These are phyloP conservation scores for Colletotrichum melonis DNA, from an alignment of 2,329 filamentous ascomycete genomes.

Conservation along the genomic window DNA sequence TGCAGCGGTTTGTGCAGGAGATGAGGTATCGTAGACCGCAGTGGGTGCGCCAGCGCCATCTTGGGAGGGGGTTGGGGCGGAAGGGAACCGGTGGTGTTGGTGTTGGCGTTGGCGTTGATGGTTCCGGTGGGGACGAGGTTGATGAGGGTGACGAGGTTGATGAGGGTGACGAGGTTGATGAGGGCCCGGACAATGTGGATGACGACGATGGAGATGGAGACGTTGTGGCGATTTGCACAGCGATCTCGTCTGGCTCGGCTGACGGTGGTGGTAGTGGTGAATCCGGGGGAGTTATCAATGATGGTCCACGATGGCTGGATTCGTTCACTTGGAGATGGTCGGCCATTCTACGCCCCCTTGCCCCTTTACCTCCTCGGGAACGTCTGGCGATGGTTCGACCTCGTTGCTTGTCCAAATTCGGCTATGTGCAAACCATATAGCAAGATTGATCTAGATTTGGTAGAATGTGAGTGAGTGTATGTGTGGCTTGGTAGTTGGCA, in stretches of 20 bases:
- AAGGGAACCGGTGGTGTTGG: neutral
- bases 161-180: neutral
- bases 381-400: too few relatives aligned
- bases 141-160: neutral
- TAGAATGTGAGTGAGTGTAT: too few relatives aligned
- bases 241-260: too few relatives aligned
- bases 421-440: too few relatives aligned
- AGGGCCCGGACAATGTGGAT: neutral
- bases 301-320: neutral
- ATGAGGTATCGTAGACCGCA: slow-evolving; percentile 44
- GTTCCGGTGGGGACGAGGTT: neutral
- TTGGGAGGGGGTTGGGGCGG: neutral
- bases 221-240: too few relatives aligned
- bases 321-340: neutral
- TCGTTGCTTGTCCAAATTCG: too few relatives aligned
- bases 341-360: neutral
- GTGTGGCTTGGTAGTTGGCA: too few relatives aligned
- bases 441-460: too few relatives aligned
- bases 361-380: too few relatives aligned
- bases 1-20: slow-evolving; percentile 49
- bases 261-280: too few relatives aligned
- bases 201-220: neutral
- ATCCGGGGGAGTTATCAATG: too few relatives aligned
- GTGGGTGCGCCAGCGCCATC: slow-evolving; percentile 50
- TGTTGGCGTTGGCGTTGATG: neutral